Evolutionary conservation across 352 stramenopile species (phyloP).

Genomic region (Peronospora farinosa): DNA sequence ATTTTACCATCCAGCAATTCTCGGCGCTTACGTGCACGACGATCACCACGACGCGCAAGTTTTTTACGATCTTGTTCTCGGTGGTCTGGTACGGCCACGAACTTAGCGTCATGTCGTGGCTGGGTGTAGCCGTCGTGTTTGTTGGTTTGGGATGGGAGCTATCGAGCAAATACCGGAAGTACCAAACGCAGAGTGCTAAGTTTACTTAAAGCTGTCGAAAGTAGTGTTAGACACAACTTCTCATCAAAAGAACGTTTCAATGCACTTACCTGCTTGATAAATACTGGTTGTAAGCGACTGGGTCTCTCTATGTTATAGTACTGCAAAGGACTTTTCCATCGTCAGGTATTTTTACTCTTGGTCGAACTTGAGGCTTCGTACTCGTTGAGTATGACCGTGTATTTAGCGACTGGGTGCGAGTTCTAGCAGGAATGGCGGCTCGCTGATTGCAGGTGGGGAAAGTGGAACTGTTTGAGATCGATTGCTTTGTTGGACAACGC

Average conservation of each 20-base stretch:
- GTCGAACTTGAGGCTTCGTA: slow-evolving; percentile 21
- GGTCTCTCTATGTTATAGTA: slow-evolving; percentile 9
- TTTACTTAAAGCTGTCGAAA: slow-evolving; percentile 19
- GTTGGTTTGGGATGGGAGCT: slow-evolving; percentile 80
- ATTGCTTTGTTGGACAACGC: slow-evolving; percentile 29
- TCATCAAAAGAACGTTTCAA: slow-evolving; percentile 29
- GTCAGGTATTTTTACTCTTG: slow-evolving; percentile 6
- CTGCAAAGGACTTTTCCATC: background rate
- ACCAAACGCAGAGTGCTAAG: slow-evolving; percentile 49
- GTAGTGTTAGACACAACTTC: slow-evolving; percentile 13
- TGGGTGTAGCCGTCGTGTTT: slow-evolving; percentile 89
- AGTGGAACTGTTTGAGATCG: slow-evolving; percentile 18
- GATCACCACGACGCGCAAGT: slow-evolving; percentile 99
- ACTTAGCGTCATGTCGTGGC: slow-evolving; percentile 89
- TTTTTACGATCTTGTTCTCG: slow-evolving; percentile 98
- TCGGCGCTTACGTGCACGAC: slow-evolving; percentile 97
- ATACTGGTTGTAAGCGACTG: slow-evolving; percentile 4
- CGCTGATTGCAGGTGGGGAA: slow-evolving; percentile 11
- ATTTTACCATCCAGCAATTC: slow-evolving; percentile 97
- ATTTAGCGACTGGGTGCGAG: slow-evolving; percentile 37
- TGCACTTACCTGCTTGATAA: slow-evolving; percentile 15
- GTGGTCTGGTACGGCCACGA: slow-evolving; percentile 94
- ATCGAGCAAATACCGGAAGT: slow-evolving; percentile 83
- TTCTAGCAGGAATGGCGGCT: slow-evolving; percentile 18
- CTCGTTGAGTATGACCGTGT: background rate